Evolutionary conservation across 768 basidiomycete species (phyloP), one percentile per base, ranked within the genome.

Genomic region (Hericium alpestre): DNA sequence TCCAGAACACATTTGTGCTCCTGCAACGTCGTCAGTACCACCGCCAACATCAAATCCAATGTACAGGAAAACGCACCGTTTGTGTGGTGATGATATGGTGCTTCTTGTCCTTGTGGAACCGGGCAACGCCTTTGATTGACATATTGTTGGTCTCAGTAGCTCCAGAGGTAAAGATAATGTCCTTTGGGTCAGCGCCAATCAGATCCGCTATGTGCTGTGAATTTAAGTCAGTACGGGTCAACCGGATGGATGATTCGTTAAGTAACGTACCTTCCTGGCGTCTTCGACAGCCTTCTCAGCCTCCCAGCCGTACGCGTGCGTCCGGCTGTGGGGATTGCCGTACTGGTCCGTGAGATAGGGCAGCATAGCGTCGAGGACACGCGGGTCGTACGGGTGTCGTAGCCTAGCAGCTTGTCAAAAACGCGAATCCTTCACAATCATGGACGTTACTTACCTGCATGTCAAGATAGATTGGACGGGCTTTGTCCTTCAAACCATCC

Each of bases 1-100:
- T 99, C 96, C 51, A 98, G 80, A 0, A 99, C 96, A 68, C 96
- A 99, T 78, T 99, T 99, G 73, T 99, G 96, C 71, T 99, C 96
- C 87, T 93, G 63, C 38, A n/a, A 22, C 37, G 55, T 18, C 25
- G n/a, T 40, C 37, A 46, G 38, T 46, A 18, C 16, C n/a, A 46
- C 43, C 20, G 43, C 43, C 4, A 15, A 54, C 53, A 51, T 58
- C 22, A 32, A 32, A 25, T 49, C 48, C 46, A 56, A 40, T 51
- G 38, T 11, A 46, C 12, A 38, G 40, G 1, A 47, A 9, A 32
- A 75, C 84, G 65, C 53, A 93, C 93, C 4, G 94, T 97, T 67
- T 96, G 94, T 0, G 87, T 87, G 2, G 94, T 97, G 61, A 97
- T 95, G 47, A 99, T 79, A 67, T 99, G 96, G 61, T 74, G 83